Evolutionary conservation across 1,139 yeast genomes (phyloP), one percentile per base, ranked within the genome.

Genomic region (Debaryomycetaceae sp.): DNA sequence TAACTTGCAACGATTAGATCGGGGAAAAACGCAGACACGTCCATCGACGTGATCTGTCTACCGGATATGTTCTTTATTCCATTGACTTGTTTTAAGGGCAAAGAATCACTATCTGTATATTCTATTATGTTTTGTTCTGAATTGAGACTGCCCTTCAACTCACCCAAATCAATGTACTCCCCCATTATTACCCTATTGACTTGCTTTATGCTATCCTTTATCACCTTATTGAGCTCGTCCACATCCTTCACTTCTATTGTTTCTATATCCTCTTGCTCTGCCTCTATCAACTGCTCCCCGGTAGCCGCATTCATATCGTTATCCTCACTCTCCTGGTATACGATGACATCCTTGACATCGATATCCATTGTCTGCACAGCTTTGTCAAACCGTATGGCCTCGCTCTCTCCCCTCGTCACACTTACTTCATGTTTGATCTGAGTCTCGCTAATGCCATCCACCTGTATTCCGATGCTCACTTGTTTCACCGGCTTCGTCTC

Each of bases 1-100:
- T 68, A 71, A 11, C 69, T 57, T 1, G 71, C 68, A 0, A 76
- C 74, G 6, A 78, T 54, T 39, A 72, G 66, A 42, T 77, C 78
- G 0, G 71, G 66, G 49, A 60, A 65, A 42, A 64, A 63, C 0
- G 65, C 68, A 9, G 74, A 76, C 62, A 70, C 69, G 45, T 67
- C 79, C 3, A 77, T 46, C n/a, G 62, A 60, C 1, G 66, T 62
- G 3, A 78, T 59, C 1, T 70, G 60, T 36, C 74, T 38, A n/a
- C 41, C 24, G 44, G 44, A 36, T 14, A 39, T 20, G 11, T 35
- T 7, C 5, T 24, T n/a, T 13, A 45, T 34, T 5, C 36, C 39
- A 22, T 27, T 37, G 9, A 11, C n/a, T 33, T 34, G n/a, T 23
- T 38, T 37, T 8, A 46, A 42, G 8, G 46, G 42, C 13, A 24